Conservation (phyloP, 2,329 filamentous ascomycete genomes). For the Fusarium torulosum region DNA sequence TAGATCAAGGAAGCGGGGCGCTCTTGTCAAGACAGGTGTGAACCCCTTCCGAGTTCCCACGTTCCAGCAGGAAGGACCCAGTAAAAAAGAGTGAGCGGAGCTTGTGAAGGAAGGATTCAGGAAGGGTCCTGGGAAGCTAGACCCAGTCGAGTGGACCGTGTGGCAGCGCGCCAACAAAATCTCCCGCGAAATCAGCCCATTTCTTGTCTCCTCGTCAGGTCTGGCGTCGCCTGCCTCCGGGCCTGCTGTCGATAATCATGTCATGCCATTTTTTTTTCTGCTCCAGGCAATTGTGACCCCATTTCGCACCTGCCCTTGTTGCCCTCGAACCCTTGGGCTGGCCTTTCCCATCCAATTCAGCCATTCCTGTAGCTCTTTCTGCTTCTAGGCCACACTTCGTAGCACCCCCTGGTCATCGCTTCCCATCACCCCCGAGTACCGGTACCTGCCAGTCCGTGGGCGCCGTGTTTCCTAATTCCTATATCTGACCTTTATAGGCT, state of each 20-base stretch:
- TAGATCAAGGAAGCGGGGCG: slow-evolving; percentile 16
- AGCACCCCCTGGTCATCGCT: slow-evolving; percentile 40
- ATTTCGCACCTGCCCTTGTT: slow-evolving; percentile 37
- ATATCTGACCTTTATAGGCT: slow-evolving; percentile 45
- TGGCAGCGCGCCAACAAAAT: slow-evolving; percentile 48
- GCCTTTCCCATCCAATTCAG: slow-evolving; percentile 19
- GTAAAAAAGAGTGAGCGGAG: slow-evolving; percentile 24
- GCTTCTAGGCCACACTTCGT: slow-evolving; percentile 21
- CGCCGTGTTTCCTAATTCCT: slow-evolving; percentile 28
- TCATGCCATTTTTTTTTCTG: slow-evolving; percentile 54
- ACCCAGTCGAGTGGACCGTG: slow-evolving; percentile 42
- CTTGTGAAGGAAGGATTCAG: slow-evolving; percentile 24
- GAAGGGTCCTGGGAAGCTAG: slow-evolving; percentile 29
- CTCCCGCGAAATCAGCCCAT: slow-evolving; percentile 54
- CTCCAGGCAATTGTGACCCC: slow-evolving; percentile 43
- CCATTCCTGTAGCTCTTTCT: slow-evolving; percentile 27
- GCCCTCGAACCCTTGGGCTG: slow-evolving; percentile 23
- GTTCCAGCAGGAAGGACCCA: slow-evolving; percentile 31
- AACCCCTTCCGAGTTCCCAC: slow-evolving; percentile 27
- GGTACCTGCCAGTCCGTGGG: slow-evolving; percentile 42
- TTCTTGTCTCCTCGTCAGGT: slow-evolving; percentile 52
- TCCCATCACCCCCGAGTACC: slow-evolving; percentile 41
- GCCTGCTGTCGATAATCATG: slow-evolving; percentile 50
- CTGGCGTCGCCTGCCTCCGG: slow-evolving; percentile 49
- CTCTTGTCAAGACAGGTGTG: slow-evolving; percentile 27